Evolutionary conservation across 257 asterid genomes (phyloP), one percentile per base, ranked within the genome.

Genomic region (Nicotiana obtusifolia): DNA sequence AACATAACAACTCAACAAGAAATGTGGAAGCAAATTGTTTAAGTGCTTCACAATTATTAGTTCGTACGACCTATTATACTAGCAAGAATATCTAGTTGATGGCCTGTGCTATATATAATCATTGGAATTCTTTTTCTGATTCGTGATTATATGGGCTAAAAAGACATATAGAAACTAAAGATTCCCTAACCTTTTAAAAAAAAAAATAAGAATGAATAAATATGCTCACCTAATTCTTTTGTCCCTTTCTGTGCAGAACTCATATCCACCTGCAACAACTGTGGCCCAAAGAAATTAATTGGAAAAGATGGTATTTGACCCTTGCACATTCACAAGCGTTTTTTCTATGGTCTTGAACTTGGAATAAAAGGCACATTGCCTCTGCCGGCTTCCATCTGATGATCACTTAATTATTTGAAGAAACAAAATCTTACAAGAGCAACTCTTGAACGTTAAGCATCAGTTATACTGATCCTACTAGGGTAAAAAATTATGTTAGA

Each of bases 281-380:
- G 35, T 73, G 79, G 79, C 62, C 62, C 80, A 24, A 24, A 75
- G 7, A 75, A 24, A 16, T 15, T 24, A 49, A 22, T 75, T 75
- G 80, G 80, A 75, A 49, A 75, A 49, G 62, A 75, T 75, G 62
- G 24, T 49, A 75, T 75, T 71, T 49, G 62, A 73, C 62, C 24
- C 79, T 24, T 73, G 4, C 4, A 24, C 79, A 15, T 47, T 24
- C 62, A 73, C 79, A 73, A 24, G 24, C 24, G 44, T 8, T 73
- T 14, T 31, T 47, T 15, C 11, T 5, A 15, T 73, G 24, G 16
- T 24, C n/a, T 44, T 44, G 0, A 14, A 44, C 14, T 44, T 47
- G 4, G 37, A 69, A 20, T 56, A 56, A 56, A 22, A 22, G 41
- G 2, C 5, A 73, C 22, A 13, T 73, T 47, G 20, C n/a, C 17